Base-by-base conservation (phyloP, 2,329 filamentous ascomycete species). In the Lachnellula hyalina region DNA sequence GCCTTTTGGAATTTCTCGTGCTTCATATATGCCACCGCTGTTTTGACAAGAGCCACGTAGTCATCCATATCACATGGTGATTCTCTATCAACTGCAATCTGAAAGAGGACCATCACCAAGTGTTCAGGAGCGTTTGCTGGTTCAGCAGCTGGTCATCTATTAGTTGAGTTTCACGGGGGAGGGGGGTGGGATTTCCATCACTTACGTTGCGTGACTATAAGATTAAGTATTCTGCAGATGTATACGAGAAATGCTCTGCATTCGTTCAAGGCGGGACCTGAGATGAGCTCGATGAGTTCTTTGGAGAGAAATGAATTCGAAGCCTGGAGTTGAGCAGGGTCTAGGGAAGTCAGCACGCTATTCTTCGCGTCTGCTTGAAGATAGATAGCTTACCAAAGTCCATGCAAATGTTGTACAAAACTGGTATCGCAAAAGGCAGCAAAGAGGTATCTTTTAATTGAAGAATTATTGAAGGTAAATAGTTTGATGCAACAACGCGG, bases 351-450 rank as follows among this genome's bases (percentile, higher is more conserved):
- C 23, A 47, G 14, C 28, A 19, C 53, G 68, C 44, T 69, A 63
- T 47, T 19, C 28, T 23, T 3, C 1, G n/a, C 4, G 23, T 5
- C 4, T 17, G 12, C 8, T 46, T 23, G 11, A 11, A 32, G n/a
- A 19, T 35, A 32, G 17, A 19, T 34, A 45, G 42, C 75, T 70
- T 66, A 85, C 82, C 80, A 64, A 84, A 85, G 65, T 86, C 83
- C 14, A 85, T 76, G 52, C 82, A 77, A 47, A 84, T 74, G 63
- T 86, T 86, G 68, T 79, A 84, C 4, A 86, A 69, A 7, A 85
- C 83, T 0, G 82, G 80, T 41, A 85, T 76, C 36, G 75, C 74
- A 64, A 81, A 81, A 7, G 83, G 68, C 17, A 84, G 61, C 0
- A 70, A 67, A 48, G 80, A 75, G 38, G 80, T 68, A 53, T 70